phyloP scores from a whole-genome alignment of 2,329 filamentous ascomycete genomes.

The Exophiala mesophila region DNA sequence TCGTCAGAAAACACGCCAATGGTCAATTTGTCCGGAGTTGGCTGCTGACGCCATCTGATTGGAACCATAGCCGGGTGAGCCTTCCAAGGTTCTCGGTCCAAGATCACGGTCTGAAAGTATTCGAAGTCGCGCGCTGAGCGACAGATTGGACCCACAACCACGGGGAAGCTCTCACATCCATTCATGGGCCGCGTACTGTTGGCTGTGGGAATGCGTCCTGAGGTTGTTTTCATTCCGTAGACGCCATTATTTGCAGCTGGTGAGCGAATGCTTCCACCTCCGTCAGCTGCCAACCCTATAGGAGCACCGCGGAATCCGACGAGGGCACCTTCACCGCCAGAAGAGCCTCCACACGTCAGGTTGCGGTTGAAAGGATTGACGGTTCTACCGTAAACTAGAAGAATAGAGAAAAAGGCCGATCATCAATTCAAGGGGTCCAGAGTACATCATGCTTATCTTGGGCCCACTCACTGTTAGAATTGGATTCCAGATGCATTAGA shows the following conservation, averaged over 20 bases:
- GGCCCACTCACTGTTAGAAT: no score
- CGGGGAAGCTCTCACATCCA: slow-evolving; percentile 58
- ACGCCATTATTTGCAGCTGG: slow-evolving; percentile 55
- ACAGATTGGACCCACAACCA: slow-evolving; percentile 57
- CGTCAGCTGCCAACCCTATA: slow-evolving; percentile 50
- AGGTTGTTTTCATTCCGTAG: slow-evolving; percentile 51
- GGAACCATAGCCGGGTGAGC: slow-evolving; percentile 60
- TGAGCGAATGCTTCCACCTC: slow-evolving; percentile 51
- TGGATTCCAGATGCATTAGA: slow-evolving; percentile 50
- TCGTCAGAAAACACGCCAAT: slow-evolving; percentile 53
- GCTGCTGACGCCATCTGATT: slow-evolving; percentile 62
- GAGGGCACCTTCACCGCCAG: slow-evolving; percentile 54
- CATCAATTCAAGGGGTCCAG: no score
- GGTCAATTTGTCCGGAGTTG: slow-evolving; percentile 39
- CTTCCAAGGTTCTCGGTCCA: slow-evolving; percentile 60
- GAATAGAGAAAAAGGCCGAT: no score
- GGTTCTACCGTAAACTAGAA: slow-evolving; percentile 54
- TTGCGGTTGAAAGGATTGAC: slow-evolving; percentile 50
- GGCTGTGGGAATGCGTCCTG: slow-evolving; percentile 49
- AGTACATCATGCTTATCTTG: no score
- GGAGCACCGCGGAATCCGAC: slow-evolving; percentile 48
- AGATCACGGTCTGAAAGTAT: slow-evolving; percentile 44
- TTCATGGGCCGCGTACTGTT: slow-evolving; percentile 58
- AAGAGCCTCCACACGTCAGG: slow-evolving; percentile 49
- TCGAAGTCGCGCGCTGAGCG: neutral